Evolutionary conservation across 352 stramenopile genomes (phyloP), one percentile per base, ranked within the genome.

Genomic region (Phytophthora constricta): DNA sequence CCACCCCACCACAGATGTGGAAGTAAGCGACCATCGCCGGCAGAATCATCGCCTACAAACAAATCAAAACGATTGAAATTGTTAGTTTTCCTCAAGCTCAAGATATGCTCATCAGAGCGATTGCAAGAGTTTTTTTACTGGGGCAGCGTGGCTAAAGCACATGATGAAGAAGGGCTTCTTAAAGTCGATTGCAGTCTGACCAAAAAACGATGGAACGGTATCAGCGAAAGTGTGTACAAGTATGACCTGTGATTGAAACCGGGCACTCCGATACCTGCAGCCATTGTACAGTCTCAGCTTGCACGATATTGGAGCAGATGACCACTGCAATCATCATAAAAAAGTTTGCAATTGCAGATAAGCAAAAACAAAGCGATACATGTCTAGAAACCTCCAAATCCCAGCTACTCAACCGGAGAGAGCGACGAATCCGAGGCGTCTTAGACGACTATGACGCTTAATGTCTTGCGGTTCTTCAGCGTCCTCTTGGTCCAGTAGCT

Each of bases 81-180:
- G n/a, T 23, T 20, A 23, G 13, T 23, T 47, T n/a, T 23, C 4
- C 41, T 23, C 17, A 3, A 23, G 16, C 14, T 17, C 14, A 7
- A 53, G 66, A 37, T 11, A 37, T n/a, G n/a, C n/a, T n/a, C n/a
- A n/a, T n/a, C n/a, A n/a, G n/a, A n/a, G 34, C 10, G 3, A 42
- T 42, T 42, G 34, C 34, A 42, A 16, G 13, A 42, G 4, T 42
- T 42, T 42, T 42, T 16, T 16, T 58, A 76, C 71, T 13, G 70
- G 73, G 19, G 48, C 33, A 7, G 62, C 66, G 52, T 80, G 75
- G 31, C 74, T 79, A 43, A 78, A 78, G 39, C 74, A 71, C 14
- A 82, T 68, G 54, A 82, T 68, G 67, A 82, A 82, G 53, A 77
- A 79, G 2, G 70, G 60, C 65, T 50, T 55, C 31, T 64, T 57